A percentile compares a stretch with the other conserved stretches of the same genome.
phyloP scores from a whole-genome alignment of 805 yeast genomes.

The Candida lessepsii region DNA sequence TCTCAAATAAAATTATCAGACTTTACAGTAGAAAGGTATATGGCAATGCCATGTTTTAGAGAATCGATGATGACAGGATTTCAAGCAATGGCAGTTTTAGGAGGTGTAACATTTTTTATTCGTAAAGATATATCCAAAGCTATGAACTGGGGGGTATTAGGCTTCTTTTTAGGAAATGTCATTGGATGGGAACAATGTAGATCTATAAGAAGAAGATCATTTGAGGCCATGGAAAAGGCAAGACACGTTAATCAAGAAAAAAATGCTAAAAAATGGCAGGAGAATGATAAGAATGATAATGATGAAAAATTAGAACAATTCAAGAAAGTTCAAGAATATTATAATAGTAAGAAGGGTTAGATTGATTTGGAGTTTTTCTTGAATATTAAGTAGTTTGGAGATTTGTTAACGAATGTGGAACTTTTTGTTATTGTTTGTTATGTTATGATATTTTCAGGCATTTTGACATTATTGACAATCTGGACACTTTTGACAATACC shows the following conservation, averaged over 20 bases:
- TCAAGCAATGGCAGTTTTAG: constrained; percentile 67
- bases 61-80: constrained; percentile 78
- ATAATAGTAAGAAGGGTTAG: constrained; percentile 11
- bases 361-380: too few species aligned
- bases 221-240: constrained; percentile 68
- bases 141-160: constrained; percentile 80
- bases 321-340: constrained; percentile 23
- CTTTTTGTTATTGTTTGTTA: too few species aligned
- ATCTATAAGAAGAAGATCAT: constrained; percentile 60
- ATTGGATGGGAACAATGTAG: constrained; percentile 95
- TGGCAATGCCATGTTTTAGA: constrained; percentile 72
- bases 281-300: constrained; percentile 17
- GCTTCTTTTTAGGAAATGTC: constrained; percentile 73
- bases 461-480: too few species aligned
- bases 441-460: too few species aligned
- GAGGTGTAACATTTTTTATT: constrained; percentile 62
- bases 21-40: constrained; percentile 49
- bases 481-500: too few species aligned
- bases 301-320: constrained; percentile 21
- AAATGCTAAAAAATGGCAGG: constrained; percentile 27
- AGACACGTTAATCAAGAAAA: constrained; percentile 46
- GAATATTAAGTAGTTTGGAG: too few species aligned
- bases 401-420: too few species aligned
- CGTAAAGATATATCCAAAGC: constrained; percentile 63
- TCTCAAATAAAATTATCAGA: constrained; percentile 46